Base-by-base conservation (phyloP, 2,329 filamentous ascomycete species). In the Coniochaeta sp. region DNA sequence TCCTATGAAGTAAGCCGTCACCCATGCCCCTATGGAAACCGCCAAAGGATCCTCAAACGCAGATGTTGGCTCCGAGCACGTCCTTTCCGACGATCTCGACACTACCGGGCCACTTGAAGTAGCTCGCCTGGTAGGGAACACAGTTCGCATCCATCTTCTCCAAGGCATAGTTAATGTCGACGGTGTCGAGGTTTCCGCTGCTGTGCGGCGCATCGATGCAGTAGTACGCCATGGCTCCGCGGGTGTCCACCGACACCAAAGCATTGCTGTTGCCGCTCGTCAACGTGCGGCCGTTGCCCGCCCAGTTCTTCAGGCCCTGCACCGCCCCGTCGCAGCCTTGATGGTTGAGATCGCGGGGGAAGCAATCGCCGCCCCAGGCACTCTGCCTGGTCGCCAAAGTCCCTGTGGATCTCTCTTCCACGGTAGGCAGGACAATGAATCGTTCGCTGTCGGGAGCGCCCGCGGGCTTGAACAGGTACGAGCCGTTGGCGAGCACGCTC, bases 1-100 rank as follows among this genome's bases (percentile, higher is more conserved):
- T n/a, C n/a, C n/a, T n/a, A n/a, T n/a, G n/a, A n/a, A n/a, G n/a
- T n/a, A n/a, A n/a, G n/a, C n/a, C n/a, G n/a, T n/a, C n/a, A n/a
- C n/a, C n/a, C n/a, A n/a, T n/a, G n/a, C n/a, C n/a, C n/a, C n/a
- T n/a, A n/a, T n/a, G n/a, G n/a, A n/a, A n/a, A n/a, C n/a, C n/a
- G n/a, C n/a, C n/a, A n/a, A n/a, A n/a, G n/a, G n/a, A n/a, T n/a
- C n/a, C 30, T 32, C 10, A 32, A 32, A 32, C 30, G 9, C 30
- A 32, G 30, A 32, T 12, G 30, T 32, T 32, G n/a, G 12, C 30
- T 32, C 30, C 30, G n/a, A 6, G 30, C 5, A 13, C 30, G 30
- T 13, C 31, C 52, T 51, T 54, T 18, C 52, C 52, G 6, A 54
- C 33, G 46, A 54, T 51, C 49, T 51, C 52, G 4, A 48, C 48